These are phyloP conservation scores for Hymenochaete sp. DNA, from an alignment of 1,284 basidiomycete species.

Conservation along the genomic window DNA sequence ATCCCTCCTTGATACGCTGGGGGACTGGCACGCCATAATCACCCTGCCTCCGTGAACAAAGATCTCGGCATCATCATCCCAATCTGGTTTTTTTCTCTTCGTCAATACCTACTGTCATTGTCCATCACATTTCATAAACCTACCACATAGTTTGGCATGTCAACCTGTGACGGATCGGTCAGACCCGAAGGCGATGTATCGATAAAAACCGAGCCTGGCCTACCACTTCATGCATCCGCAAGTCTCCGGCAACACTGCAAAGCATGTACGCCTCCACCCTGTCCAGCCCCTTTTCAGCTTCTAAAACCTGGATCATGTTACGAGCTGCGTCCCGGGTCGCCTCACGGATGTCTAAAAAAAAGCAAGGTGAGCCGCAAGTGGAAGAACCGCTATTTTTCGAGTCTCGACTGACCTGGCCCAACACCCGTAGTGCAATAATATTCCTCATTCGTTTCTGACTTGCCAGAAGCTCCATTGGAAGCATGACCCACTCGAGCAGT, in stretches of 20 bases:
- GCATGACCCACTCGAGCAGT: slow-evolving; percentile 23
- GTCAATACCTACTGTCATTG: background rate
- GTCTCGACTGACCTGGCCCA: slow-evolving; percentile 29
- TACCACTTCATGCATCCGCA: slow-evolving; percentile 56
- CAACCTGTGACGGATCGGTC: slow-evolving; percentile 33
- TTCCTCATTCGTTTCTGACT: slow-evolving; percentile 30
- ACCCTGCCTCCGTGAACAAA: slow-evolving; percentile 18
- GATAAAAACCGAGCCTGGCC: slow-evolving; percentile 22
- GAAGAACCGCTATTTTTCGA: background rate
- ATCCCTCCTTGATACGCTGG: no score
- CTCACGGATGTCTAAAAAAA: slow-evolving; percentile 37
- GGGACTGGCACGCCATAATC: no score
- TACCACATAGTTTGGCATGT: slow-evolving; percentile 60
- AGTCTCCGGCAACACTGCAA: slow-evolving; percentile 51
- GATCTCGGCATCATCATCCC: slow-evolving; percentile 28
- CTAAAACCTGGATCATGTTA: slow-evolving; percentile 46
- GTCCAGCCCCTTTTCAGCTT: slow-evolving; percentile 33
- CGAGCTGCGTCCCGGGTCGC: slow-evolving; percentile 47
- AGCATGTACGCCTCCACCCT: slow-evolving; percentile 49
- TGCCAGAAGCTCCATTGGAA: slow-evolving; percentile 8
- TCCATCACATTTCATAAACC: slow-evolving; percentile 19
- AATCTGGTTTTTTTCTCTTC: slow-evolving; percentile 18
- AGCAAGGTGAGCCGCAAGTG: background rate
- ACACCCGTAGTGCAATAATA: slow-evolving; percentile 54
- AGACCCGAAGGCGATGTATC: background rate